phyloP scores from a whole-genome alignment of 169 alveolate species.

The Plasmodium knowlesi region DNA sequence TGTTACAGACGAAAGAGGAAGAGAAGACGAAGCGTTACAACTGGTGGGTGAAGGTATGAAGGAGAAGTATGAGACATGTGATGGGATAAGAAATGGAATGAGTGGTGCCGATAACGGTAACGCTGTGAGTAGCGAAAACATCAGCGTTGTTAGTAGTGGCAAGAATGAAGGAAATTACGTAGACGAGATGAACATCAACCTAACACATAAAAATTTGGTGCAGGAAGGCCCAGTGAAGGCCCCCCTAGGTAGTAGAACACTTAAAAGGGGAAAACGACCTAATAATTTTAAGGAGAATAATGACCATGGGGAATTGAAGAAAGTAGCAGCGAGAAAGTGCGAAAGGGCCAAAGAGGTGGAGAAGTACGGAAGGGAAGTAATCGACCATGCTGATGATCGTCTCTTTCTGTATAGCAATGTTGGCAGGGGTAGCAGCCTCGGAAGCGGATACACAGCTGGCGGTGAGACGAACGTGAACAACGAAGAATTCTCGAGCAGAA shows the following conservation, averaged over 20 bases:
- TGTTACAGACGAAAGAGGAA: background rate
- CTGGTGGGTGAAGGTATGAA: background rate
- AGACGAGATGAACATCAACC: background rate
- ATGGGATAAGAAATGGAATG: background rate
- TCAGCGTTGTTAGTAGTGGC: background rate
- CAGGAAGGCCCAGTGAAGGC: background rate
- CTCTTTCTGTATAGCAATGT: background rate
- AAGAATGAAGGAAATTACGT: background rate
- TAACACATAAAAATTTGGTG: background rate
- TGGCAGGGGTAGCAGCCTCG: background rate
- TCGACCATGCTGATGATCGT: background rate
- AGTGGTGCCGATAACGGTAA: background rate
- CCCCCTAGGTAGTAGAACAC: background rate
- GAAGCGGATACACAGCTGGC: background rate
- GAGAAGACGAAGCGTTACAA: slow-evolving; percentile 2
- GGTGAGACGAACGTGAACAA: background rate
- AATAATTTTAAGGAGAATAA: background rate
- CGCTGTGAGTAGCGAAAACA: background rate
- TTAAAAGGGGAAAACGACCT: background rate
- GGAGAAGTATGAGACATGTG: background rate
- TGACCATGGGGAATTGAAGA: background rate
- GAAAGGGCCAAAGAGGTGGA: background rate
- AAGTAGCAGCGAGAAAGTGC: background rate
- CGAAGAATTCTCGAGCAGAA: background rate
- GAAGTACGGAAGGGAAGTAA: background rate